Percentiles rank a stretch among this genome's conserved stretches.
phyloP scores from a whole-genome alignment of 2,329 filamentous ascomycete genomes.

The Endoconidiophora polonica region DNA sequence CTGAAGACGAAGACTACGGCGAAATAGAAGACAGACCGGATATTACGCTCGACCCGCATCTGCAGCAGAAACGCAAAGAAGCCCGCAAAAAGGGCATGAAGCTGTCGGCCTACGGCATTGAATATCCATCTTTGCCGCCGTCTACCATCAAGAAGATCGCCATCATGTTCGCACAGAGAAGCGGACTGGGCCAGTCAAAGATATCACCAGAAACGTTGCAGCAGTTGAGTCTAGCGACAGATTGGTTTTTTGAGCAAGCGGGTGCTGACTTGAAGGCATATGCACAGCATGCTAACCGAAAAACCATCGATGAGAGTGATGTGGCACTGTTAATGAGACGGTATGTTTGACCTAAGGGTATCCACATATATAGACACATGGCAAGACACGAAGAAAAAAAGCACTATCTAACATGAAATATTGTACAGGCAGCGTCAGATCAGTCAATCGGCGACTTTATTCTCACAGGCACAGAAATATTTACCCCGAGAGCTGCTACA shows the following conservation, averaged over 20 bases:
- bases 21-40: constrained; percentile 8
- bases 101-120: constrained; percentile 54
- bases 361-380: constrained; percentile 11
- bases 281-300: constrained; percentile 65
- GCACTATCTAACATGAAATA: constrained; percentile 17
- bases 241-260: constrained; percentile 85
- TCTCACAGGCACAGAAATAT: constrained; percentile 70
- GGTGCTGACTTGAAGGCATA: constrained; percentile 67
- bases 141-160: constrained; percentile 59
- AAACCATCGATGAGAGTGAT: constrained; percentile 73
- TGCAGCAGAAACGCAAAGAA: constrained; percentile 5
- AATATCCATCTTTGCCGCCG: constrained; percentile 58
- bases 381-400: not conserved
- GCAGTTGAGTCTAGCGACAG: constrained; percentile 62
- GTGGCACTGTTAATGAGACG: constrained; percentile 68
- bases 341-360: constrained; percentile 33
- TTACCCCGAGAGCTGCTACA: constrained; percentile 70
- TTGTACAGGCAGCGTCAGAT: constrained; percentile 57
- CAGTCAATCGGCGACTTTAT: constrained; percentile 53
- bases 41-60: constrained; percentile 1
- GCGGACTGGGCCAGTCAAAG: constrained; percentile 47
- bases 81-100: constrained; percentile 30
- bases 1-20: constrained; percentile 10
- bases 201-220: constrained; percentile 58
- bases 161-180: constrained; percentile 51